These are phyloP conservation scores for Fusarium bactridioides DNA, from an alignment of 2,329 filamentous ascomycete genomes.

Conservation along the genomic window DNA sequence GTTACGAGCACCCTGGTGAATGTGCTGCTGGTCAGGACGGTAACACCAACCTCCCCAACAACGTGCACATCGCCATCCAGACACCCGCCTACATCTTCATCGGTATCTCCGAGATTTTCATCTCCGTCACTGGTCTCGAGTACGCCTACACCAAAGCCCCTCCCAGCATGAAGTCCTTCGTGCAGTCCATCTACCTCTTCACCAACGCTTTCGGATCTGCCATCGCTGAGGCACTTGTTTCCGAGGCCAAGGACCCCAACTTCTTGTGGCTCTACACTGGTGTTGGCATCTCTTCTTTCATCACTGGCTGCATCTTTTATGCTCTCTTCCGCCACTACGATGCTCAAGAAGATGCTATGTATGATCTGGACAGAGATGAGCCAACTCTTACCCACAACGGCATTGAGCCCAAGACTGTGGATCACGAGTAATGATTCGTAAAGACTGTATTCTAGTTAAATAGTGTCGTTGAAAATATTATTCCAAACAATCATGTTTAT, in stretches of 20 bases:
- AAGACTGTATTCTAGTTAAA: neutral
- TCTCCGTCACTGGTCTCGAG: conserved; percentile 73
- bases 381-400: conserved; percentile 34
- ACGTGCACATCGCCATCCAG: conserved; percentile 64
- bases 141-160: conserved; percentile 80
- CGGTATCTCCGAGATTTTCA: conserved; percentile 67
- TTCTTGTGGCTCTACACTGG: conserved; percentile 73
- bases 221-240: conserved; percentile 68
- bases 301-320: conserved; percentile 63
- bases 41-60: conserved; percentile 47
- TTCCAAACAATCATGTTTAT: neutral
- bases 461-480: neutral
- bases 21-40: conserved; percentile 47
- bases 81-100: conserved; percentile 65
- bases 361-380: conserved; percentile 49
- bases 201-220: conserved; percentile 66
- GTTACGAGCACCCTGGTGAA: conserved; percentile 54
- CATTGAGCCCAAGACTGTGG: conserved; percentile 20
- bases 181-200: conserved; percentile 66
- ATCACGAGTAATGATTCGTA: conserved; percentile 15
- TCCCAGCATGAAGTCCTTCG: conserved; percentile 71
- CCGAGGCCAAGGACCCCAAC: conserved; percentile 67
- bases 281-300: conserved; percentile 58
- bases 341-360: conserved; percentile 49
- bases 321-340: conserved; percentile 50